Evolutionary conservation across 352 stramenopile species (phyloP), one percentile per base, ranked within the genome.

Genomic region (Globisporangium middletonii): DNA sequence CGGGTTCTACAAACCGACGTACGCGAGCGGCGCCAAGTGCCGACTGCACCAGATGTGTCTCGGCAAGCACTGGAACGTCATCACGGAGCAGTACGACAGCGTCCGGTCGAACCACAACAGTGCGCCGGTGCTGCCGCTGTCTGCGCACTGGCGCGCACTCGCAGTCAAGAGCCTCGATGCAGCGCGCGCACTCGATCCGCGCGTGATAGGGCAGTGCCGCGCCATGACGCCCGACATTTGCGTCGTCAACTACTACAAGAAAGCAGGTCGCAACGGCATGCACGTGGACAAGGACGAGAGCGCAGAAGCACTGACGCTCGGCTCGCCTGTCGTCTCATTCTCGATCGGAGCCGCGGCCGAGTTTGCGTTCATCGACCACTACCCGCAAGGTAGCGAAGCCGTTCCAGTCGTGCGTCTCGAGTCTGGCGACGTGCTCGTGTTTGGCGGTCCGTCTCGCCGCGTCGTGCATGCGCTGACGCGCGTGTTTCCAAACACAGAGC

Each of bases 201-300:
- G 60, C 9, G 77, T 88, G 16, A 61, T 87, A 64, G 79, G 79
- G n/a, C 58, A 58, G 19, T 87, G 73, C 62, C 43, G 33, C 7
- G 38, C 45, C 12, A 77, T 90, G 64, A 61, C 33, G 19, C 80
- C 78, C 0, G 77, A 90, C 37, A 79, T 90, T 50, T 88, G 76
- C 47, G 76, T 88, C 19, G 77, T 88, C 51, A 88, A 88, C 57
- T 90, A 85, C 49, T 88, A 88, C 67, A 86, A 87, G 60, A 85
- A 86, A 57, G 76, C 76, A 19, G 80, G 80, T 0, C 68, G 77
- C 60, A 90, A 87, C 44, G 80, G 77, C 56, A 80, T 89, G 73
- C 79, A 89, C 60, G 68, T 86, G 26, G 79, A 89, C 68, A 87
- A 88, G 63, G 75, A 88, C 60, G 79, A 89, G 55, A 85, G 75